phyloP scores from a whole-genome alignment of 345 rosid species.

The Abelmoschus esculentus region DNA sequence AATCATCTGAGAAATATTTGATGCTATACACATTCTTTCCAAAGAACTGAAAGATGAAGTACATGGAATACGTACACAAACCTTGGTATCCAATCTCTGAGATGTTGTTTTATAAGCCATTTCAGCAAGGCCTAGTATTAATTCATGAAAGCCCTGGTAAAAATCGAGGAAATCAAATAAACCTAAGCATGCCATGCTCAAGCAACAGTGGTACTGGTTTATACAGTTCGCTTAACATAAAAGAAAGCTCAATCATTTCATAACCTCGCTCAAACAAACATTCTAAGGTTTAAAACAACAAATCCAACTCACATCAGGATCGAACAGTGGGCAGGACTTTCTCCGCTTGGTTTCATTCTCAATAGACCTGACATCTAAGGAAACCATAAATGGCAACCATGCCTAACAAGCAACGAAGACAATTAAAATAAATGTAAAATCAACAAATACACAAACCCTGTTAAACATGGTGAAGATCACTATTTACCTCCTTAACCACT shows the following conservation, averaged over 20 bases:
- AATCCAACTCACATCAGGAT: slow-evolving; percentile 4
- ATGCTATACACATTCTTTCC: background rate
- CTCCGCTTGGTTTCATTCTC: background rate
- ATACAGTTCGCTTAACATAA: background rate
- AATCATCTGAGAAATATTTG: background rate
- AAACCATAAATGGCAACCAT: background rate
- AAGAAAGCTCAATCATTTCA: background rate
- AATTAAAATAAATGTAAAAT: background rate
- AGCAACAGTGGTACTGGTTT: background rate
- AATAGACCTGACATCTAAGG: background rate
- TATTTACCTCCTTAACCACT: slow-evolving; percentile 1
- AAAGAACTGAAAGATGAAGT: background rate
- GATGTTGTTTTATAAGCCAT: slow-evolving; percentile 22
- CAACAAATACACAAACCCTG: background rate
- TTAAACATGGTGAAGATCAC: background rate
- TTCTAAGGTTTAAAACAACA: background rate
- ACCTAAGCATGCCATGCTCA: background rate
- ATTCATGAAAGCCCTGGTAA: slow-evolving; percentile 52
- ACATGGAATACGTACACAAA: slow-evolving; percentile 18
- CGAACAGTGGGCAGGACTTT: background rate
- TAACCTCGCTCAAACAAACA: background rate
- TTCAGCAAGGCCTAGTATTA: slow-evolving; percentile 45
- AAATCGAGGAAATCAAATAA: background rate
- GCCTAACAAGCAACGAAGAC: background rate
- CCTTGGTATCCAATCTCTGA: slow-evolving; percentile 40